These are phyloP conservation scores for Calycina herbarum DNA, from an alignment of 2,329 filamentous ascomycete genomes.

Conservation along the genomic window DNA sequence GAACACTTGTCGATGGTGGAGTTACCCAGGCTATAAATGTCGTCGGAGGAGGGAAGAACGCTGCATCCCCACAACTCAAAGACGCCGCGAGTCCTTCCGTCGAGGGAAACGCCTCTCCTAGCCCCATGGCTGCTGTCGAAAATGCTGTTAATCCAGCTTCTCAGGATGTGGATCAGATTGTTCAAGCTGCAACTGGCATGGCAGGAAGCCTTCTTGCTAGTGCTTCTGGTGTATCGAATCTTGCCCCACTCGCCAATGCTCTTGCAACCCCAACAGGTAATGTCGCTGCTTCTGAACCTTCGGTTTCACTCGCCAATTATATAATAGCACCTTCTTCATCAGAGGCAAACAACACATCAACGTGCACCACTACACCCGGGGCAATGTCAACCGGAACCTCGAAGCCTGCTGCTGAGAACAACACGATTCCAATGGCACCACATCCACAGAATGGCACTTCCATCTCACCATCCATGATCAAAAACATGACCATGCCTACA, in stretches of 20 bases:
- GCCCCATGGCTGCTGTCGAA: conserved; percentile 19
- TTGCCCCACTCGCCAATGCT: conserved; percentile 15
- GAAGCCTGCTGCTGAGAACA: neutral
- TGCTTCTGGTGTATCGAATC: conserved; percentile 16
- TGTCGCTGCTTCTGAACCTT: neutral
- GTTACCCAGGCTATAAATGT: conserved; percentile 11
- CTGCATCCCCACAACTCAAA: neutral
- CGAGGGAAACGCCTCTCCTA: conserved; percentile 10
- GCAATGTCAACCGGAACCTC: neutral
- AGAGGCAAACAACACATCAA: neutral
- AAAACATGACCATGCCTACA: conserved; percentile 6
- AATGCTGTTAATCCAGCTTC: neutral
- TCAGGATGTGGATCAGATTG: conserved; percentile 7
- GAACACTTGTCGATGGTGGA: conserved; percentile 22
- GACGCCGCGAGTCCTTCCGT: neutral
- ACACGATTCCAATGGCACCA: neutral
- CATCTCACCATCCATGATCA: neutral
- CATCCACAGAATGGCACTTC: neutral
- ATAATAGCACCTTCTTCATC: neutral
- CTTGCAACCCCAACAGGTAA: neutral
- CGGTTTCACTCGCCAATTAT: neutral
- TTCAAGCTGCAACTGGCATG: conserved; percentile 21
- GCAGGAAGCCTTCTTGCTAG: conserved; percentile 21
- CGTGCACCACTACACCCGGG: neutral
- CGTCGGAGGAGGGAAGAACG: neutral